Percentiles rank a stretch among this genome's conserved stretches.
phyloP scores from a whole-genome alignment of 2,329 filamentous ascomycete genomes.

The Calonectria pseudoturangicola region DNA sequence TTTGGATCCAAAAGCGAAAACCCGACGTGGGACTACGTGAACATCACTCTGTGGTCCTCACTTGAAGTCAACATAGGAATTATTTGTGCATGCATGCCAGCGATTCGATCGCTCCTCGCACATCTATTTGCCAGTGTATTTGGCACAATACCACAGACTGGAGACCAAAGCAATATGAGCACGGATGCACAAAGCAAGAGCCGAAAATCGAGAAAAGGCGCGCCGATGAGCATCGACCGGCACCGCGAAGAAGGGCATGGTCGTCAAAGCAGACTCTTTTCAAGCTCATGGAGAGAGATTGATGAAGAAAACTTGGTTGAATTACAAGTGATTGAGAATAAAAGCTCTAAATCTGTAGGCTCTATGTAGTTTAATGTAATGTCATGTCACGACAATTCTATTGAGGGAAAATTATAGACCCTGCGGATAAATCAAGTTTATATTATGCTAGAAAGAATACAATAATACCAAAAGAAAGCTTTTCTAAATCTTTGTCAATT shows the following conservation, averaged over 20 bases:
- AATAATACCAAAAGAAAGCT: no score
- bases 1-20: background rate
- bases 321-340: background rate
- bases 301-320: background rate
- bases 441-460: no score
- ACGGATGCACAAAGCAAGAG: background rate
- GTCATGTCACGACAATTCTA: background rate
- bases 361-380: background rate
- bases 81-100: constrained; percentile 18
- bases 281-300: background rate
- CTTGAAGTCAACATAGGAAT: constrained; percentile 20
- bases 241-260: background rate
- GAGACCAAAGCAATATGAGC: background rate
- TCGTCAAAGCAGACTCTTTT: background rate
- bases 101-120: constrained; percentile 48
- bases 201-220: background rate
- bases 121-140: background rate
- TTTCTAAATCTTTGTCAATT: no score
- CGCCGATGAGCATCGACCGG: background rate
- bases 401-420: no score
- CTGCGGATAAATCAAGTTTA: no score
- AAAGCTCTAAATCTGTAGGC: background rate
- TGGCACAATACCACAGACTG: background rate
- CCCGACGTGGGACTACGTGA: background rate
- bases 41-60: constrained; percentile 1